Conservation (phyloP, 2,329 filamentous ascomycete species). For the Amphichorda felina region DNA sequence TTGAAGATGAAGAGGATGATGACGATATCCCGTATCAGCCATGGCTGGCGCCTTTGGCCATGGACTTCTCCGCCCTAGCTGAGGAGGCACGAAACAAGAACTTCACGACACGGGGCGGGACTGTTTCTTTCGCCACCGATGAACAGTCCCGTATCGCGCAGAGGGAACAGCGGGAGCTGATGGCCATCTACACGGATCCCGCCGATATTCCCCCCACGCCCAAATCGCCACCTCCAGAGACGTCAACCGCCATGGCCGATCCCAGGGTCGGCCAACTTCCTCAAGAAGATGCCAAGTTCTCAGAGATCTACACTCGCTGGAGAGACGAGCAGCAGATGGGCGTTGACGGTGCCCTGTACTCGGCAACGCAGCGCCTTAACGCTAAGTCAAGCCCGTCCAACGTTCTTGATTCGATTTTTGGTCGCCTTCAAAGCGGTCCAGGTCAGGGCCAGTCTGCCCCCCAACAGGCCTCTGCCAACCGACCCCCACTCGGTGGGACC, state of each 20-base stretch:
- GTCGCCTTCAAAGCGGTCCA: constrained; percentile 15
- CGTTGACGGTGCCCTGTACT: constrained; percentile 25
- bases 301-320: constrained; percentile 38
- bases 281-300: constrained; percentile 24
- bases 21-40: constrained; percentile 40
- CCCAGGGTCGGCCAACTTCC: constrained; percentile 23
- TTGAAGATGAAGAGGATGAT: constrained; percentile 43
- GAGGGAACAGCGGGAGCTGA: constrained; percentile 46
- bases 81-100: constrained; percentile 32
- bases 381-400: constrained; percentile 20
- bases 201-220: constrained; percentile 45
- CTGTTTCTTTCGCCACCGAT: constrained; percentile 35
- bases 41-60: constrained; percentile 34
- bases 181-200: constrained; percentile 44
- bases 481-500: not conserved
- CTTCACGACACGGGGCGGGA: constrained; percentile 43
- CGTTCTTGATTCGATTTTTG: constrained; percentile 27
- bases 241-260: constrained; percentile 8
- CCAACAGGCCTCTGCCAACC: not conserved
- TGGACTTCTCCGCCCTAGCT: constrained; percentile 35
- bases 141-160: constrained; percentile 44
- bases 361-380: constrained; percentile 30
- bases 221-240: constrained; percentile 35
- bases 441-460: constrained; percentile 5
- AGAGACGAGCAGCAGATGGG: constrained; percentile 34